Conservation (phyloP, 768 basidiomycete genomes). For the Leccinum variicolor region DNA sequence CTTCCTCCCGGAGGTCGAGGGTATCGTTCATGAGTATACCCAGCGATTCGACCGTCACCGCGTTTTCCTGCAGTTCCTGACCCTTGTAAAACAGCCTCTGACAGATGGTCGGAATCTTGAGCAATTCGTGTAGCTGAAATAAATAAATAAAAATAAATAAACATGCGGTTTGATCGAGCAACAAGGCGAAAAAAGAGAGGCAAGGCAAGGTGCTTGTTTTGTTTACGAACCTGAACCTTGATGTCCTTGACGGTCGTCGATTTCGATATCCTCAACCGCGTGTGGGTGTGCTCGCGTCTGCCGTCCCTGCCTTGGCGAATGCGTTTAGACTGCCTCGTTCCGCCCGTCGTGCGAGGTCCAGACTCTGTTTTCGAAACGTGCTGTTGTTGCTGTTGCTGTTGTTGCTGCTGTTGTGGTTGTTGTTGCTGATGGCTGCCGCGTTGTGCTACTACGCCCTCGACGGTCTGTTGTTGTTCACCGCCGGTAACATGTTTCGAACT, state of each 20-base stretch:
- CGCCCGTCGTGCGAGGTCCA: slow-evolving; percentile 38
- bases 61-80: slow-evolving; percentile 62
- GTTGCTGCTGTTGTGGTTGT: neutral
- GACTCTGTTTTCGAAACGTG: slow-evolving; percentile 26
- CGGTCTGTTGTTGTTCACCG: slow-evolving; percentile 12
- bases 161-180: neutral
- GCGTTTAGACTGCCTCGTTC: slow-evolving; percentile 66
- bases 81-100: slow-evolving; percentile 66
- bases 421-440: slow-evolving; percentile 18
- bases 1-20: slow-evolving; percentile 62
- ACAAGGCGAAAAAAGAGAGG: neutral
- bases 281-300: slow-evolving; percentile 45
- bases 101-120: slow-evolving; percentile 70
- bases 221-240: slow-evolving; percentile 58
- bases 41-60: slow-evolving; percentile 47
- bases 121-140: slow-evolving; percentile 54
- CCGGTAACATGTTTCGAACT: slow-evolving; percentile 32
- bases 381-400: neutral
- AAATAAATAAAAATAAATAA: neutral
- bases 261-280: slow-evolving; percentile 57
- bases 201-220: neutral
- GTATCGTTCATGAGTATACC: slow-evolving; percentile 60
- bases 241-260: slow-evolving; percentile 73
- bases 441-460: slow-evolving; percentile 19
- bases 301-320: slow-evolving; percentile 53